Conservation (phyloP, 495 filamentous ascomycete species). For the Durotheca rogersii region DNA sequence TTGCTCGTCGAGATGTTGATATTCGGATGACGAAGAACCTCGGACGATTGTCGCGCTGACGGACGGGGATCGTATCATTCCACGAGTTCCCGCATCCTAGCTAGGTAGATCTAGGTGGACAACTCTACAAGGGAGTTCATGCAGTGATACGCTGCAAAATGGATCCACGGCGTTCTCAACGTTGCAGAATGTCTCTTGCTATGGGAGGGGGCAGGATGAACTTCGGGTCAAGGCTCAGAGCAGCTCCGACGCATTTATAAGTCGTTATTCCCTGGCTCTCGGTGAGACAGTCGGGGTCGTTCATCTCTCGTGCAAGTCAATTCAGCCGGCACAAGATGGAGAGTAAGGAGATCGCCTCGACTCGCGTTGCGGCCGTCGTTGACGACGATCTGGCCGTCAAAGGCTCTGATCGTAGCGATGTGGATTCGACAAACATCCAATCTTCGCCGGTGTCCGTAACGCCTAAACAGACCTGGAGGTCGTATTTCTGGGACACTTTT, state of each 20-base stretch:
- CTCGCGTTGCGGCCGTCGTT: slow-evolving; percentile 31
- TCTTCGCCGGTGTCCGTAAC: slow-evolving; percentile 14
- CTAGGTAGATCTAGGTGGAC: slow-evolving; percentile 14
- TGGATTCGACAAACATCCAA: slow-evolving; percentile 12
- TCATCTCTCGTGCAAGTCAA: neutral
- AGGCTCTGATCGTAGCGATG: slow-evolving; percentile 9
- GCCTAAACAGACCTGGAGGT: slow-evolving; percentile 40
- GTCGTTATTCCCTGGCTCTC: slow-evolving; percentile 1
- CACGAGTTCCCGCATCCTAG: neutral
- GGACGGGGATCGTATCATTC: neutral
- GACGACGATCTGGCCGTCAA: slow-evolving; percentile 32
- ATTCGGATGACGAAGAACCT: too few relatives aligned
- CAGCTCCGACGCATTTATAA: slow-evolving; percentile 1
- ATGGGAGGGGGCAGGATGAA: slow-evolving; percentile 3
- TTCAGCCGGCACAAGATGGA: slow-evolving; percentile 4
- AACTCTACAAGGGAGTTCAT: slow-evolving; percentile 7
- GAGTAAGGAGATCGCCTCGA: slow-evolving; percentile 16
- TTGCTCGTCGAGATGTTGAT: neutral
- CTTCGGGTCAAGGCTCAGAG: slow-evolving; percentile 5
- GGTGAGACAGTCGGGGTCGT: too few relatives aligned
- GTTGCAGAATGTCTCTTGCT: slow-evolving; percentile 6
- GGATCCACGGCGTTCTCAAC: neutral
- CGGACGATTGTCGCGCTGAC: slow-evolving; percentile 1
- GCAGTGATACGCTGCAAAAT: slow-evolving; percentile 7
- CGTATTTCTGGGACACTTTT: slow-evolving; percentile 59